Evolutionary conservation across 192 early-diverging fungal genomes (phyloP), one percentile per base, ranked within the genome.

Genomic region (Coemansia asiatica): DNA sequence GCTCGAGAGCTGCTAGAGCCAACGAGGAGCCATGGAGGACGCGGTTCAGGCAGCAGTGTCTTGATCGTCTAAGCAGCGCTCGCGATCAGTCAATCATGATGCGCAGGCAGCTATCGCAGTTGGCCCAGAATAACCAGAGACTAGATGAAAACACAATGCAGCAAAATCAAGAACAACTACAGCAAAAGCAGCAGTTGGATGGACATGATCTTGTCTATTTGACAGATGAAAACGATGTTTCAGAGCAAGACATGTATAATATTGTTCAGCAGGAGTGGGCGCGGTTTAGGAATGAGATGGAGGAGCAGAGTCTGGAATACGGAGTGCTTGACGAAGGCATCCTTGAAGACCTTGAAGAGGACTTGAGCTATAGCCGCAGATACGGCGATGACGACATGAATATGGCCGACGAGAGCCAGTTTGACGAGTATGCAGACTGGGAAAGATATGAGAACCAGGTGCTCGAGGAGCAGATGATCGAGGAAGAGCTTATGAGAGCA

Each of bases 241-340:
- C 60, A 16, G 76, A 79, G 54, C 47, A 66, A 21, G 76, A 73
- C 44, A 79, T 79, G 63, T 71, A 57, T 46, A 56, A 35, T 25
- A 73, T 79, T 18, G 66, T 79, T 0, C 71, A 71, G 68, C 76
- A 79, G 35, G 76, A 79, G 67, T 79, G 76, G 76, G 47, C 66
- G 6, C 60, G 64, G 44, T 79, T 79, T 44, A 72, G 57, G 54
- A 64, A 35, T 3, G 76, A 79, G 31, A 79, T 79, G 76, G 76
- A 79, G 61, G 59, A 27, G 25, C 67, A 74, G 51, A 69, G 76
- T 35, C 18, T 79, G 13, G 67, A 79, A 27, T 79, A 66, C 38
- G 76, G 76, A 2, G 54, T 60, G 6, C 58, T 74, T 19, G 76
- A 79, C 21, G 71, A 48, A 0, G 35, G 60, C 21, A 66, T 79